Evolutionary conservation across 2,329 filamentous ascomycete species (phyloP).

Genomic region (Decorospora gaudefroyi): DNA sequence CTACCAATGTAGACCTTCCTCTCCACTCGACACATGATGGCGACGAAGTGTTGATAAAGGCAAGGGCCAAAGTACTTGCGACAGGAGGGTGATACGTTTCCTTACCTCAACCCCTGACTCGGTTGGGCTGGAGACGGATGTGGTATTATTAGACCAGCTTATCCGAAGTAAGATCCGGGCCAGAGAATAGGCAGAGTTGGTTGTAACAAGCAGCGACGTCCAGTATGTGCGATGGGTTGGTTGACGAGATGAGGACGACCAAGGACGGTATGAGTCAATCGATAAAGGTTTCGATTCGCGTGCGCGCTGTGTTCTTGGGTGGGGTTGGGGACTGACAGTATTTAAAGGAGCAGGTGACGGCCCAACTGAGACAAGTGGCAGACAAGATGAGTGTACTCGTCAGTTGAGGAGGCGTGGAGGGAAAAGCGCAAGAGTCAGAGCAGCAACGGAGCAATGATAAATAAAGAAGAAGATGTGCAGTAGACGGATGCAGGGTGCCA

Average conservation of each 20-base stretch:
- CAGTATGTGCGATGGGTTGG: slow-evolving; percentile 1
- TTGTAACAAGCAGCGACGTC: slow-evolving; percentile 11
- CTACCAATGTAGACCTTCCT: slow-evolving; percentile 35
- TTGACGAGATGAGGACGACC: slow-evolving; percentile 4
- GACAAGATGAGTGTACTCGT: slow-evolving; percentile 21
- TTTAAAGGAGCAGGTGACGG: slow-evolving; percentile 30
- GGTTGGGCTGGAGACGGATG: slow-evolving; percentile 19
- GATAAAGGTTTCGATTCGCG: neutral
- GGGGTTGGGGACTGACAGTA: slow-evolving; percentile 13
- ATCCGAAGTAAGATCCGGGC: slow-evolving; percentile 27
- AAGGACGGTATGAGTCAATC: slow-evolving; percentile 2
- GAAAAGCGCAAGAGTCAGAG: slow-evolving; percentile 33
- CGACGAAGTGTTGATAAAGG: neutral
- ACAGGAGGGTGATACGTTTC: neutral
- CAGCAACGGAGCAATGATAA: slow-evolving; percentile 25
- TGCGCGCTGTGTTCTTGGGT: neutral
- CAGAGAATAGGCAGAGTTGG: slow-evolving; percentile 26
- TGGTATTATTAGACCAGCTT: slow-evolving; percentile 19
- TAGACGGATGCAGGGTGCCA: slow-evolving; percentile 30
- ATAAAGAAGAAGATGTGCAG: slow-evolving; percentile 30
- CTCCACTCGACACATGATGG: slow-evolving; percentile 42
- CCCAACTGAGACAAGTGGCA: slow-evolving; percentile 34
- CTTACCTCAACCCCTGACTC: slow-evolving; percentile 18
- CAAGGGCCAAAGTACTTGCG: neutral
- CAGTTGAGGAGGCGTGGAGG: slow-evolving; percentile 20